Evolutionary conservation across 306 rosid genomes (phyloP).

Genomic region (Argentina anserina): DNA sequence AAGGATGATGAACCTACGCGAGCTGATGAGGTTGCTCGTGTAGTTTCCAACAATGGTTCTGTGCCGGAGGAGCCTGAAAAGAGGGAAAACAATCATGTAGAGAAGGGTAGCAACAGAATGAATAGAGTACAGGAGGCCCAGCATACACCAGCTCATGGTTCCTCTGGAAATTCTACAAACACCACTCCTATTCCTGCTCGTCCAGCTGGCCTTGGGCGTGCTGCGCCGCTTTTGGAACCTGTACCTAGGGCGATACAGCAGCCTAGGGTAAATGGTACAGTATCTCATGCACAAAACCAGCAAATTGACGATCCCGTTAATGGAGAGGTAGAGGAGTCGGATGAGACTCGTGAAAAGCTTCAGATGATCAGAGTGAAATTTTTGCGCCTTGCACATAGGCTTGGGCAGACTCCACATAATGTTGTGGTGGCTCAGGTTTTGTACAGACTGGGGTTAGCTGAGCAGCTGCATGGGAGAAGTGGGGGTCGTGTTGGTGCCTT

Average conservation of each 20-base stretch:
- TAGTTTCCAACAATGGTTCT: slow-evolving; percentile 23
- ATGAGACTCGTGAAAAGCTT: slow-evolving; percentile 94
- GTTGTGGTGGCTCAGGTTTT: slow-evolving; percentile 99
- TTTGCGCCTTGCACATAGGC: slow-evolving; percentile 86
- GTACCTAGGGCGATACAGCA: slow-evolving; percentile 64
- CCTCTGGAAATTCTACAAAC: slow-evolving; percentile 48
- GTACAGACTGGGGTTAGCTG: slow-evolving; percentile 92
- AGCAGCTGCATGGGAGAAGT: slow-evolving; percentile 90
- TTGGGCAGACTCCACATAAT: slow-evolving; percentile 99
- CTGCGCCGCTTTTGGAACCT: slow-evolving; percentile 80
- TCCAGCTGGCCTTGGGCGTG: slow-evolving; percentile 92
- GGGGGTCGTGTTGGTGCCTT: slow-evolving; percentile 98
- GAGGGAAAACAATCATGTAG: slow-evolving; percentile 35
- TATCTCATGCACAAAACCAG: slow-evolving; percentile 55
- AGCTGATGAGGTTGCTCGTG: slow-evolving; percentile 31
- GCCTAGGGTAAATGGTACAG: slow-evolving; percentile 68
- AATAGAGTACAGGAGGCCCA: slow-evolving; percentile 30
- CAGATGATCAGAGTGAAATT: slow-evolving; percentile 96
- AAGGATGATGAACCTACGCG: slow-evolving; percentile 26
- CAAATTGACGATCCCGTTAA: slow-evolving; percentile 67
- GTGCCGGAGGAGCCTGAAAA: slow-evolving; percentile 36
- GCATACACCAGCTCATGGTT: slow-evolving; percentile 29
- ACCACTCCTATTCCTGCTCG: slow-evolving; percentile 47
- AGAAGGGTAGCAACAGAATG: slow-evolving; percentile 33
- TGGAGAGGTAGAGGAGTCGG: slow-evolving; percentile 83